Evolutionary conservation across 164 flowering plant species (phyloP), one percentile per base, ranked within the genome.

Genomic region (Tetrastigma voinierianum): DNA sequence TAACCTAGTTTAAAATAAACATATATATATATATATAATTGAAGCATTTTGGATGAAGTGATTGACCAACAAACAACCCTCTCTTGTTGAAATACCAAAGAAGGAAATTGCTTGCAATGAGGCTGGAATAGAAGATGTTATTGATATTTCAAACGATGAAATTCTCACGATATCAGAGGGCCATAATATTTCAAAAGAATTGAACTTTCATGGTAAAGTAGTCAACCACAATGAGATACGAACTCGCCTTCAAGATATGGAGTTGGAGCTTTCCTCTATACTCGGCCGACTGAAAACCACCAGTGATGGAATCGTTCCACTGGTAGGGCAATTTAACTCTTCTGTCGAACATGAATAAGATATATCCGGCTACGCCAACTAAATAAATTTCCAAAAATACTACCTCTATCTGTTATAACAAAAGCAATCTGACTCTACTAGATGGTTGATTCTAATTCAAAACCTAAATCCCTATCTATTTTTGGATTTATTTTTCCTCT

Each of bases 191-290:
- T 32, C 40, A 32, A 61, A 71, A 62, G 76, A 73, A 55, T 56
- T 48, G 13, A 60, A 51, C 17, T 32, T 68, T 69, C 61, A 10
- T 51, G 18, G 10, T 53, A 62, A 67, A 63, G 70, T 74, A 15
- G 60, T 61, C 40, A 72, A 64, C 60, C 65, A 40, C 58, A 53
- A 73, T 65, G 66, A 75, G 16, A 73, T 93, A 61, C 70, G 49
- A 63, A 68, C 72, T 69, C 91, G 87, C 45, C 84, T 93, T 77
- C 79, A 74, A 70, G 69, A 77, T 59, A 72, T 94, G 59, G 83
- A 91, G 73, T 56, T 48, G 44, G 93, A 94, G 82, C 97, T 94
- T 59, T 76, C 85, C 46, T 78, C 95, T 63, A 85, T 77, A n/a
- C 91, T 88, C 68, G 71, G 44, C 48, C 59, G 69, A 9, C 68